phyloP scores from a whole-genome alignment of 164 flowering plant species.

The Vitis labrusca region DNA sequence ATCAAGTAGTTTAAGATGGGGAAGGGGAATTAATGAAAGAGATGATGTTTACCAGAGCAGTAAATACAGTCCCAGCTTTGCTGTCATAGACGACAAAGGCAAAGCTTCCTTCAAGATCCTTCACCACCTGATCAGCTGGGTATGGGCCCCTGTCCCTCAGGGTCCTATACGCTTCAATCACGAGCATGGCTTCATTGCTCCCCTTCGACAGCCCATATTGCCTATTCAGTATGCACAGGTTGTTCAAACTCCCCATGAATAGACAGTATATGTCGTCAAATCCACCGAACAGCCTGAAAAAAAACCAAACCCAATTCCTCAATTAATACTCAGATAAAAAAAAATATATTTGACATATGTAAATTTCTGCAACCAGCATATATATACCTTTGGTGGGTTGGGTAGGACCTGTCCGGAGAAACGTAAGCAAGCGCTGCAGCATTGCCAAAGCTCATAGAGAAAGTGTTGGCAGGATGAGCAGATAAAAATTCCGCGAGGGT shows the following conservation, averaged over 20 bases:
- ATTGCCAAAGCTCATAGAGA: constrained; percentile 56
- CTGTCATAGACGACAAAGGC: constrained; percentile 81
- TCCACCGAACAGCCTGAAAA: constrained; percentile 75
- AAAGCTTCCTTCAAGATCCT: constrained; percentile 85
- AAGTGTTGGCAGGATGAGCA: constrained; percentile 45
- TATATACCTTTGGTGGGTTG: constrained; percentile 34
- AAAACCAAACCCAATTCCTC: too few species aligned
- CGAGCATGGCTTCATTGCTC: constrained; percentile 72
- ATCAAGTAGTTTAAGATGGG: too few species aligned
- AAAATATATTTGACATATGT: neutral
- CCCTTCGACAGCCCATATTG: constrained; percentile 79
- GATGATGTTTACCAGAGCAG: constrained; percentile 57
- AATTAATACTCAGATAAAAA: neutral
- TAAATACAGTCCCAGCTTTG: constrained; percentile 63
- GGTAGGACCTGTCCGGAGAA: constrained; percentile 24
- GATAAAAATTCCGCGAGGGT: constrained; percentile 59
- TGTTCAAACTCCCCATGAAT: constrained; percentile 77
- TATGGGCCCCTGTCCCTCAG: constrained; percentile 87
- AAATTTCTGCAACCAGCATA: neutral
- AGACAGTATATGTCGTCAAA: constrained; percentile 78
- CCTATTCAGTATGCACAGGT: constrained; percentile 51
- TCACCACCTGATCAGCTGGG: constrained; percentile 92
- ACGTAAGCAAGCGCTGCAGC: constrained; percentile 73
- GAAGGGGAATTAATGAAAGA: neutral
- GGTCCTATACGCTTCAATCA: constrained; percentile 84